Evolutionary conservation across 2,329 filamentous ascomycete species (phyloP).

Genomic region (Botryotinia calthae): DNA sequence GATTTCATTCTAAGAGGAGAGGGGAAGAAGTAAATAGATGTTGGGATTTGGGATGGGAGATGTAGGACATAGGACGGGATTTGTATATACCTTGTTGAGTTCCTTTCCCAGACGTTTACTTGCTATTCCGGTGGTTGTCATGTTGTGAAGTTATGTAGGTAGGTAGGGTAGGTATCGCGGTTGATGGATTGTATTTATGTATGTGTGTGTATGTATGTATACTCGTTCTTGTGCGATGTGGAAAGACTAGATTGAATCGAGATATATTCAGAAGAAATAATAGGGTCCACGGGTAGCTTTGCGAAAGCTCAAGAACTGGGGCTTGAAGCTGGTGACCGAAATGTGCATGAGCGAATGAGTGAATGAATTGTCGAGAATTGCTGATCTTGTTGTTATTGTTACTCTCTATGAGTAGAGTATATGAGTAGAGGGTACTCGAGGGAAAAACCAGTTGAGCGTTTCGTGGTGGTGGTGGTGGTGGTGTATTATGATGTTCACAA

Average conservation of each 20-base stretch:
- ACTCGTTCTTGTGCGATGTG: neutral
- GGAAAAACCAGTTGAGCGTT: neutral
- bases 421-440: neutral
- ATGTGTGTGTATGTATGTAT: neutral
- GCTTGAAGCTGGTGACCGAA: neutral
- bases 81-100: slow-evolving; percentile 50
- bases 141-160: neutral
- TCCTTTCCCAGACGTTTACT: slow-evolving; percentile 60
- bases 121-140: slow-evolving; percentile 39
- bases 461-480: neutral
- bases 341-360: neutral
- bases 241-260: neutral
- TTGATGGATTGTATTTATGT: neutral
- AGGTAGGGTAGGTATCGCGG: neutral
- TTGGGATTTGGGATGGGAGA: neutral
- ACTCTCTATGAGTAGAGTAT: neutral
- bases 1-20: neutral
- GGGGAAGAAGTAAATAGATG: neutral
- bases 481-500: neutral
- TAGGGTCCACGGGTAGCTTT: neutral
- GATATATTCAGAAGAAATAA: neutral
- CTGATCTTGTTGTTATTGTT: neutral
- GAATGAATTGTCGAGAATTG: neutral
- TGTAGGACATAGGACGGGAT: neutral
- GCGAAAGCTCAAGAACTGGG: neutral